Percentiles rank a stretch among this genome's conserved stretches.
These are phyloP conservation scores for Phytopythium vexans DNA, from an alignment of 352 stramenopile genomes.

Conservation along the genomic window DNA sequence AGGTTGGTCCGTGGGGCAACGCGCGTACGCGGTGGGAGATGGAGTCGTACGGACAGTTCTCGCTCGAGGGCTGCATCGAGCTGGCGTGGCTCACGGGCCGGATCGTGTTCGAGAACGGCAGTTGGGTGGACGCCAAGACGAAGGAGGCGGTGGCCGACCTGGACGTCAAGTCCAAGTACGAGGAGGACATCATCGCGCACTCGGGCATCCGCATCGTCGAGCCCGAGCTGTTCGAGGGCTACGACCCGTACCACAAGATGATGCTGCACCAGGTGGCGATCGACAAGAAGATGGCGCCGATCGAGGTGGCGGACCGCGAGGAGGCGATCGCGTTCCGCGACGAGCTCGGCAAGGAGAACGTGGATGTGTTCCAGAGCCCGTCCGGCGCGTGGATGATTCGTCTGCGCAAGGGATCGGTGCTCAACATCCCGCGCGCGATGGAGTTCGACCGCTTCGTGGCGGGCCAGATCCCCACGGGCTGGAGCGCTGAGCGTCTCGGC, in stretches of 20 bases:
- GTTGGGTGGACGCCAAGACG: constrained; percentile 82
- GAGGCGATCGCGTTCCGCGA: constrained; percentile 80
- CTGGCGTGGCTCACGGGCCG: constrained; percentile 82
- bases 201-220: constrained; percentile 84
- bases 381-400: constrained; percentile 83
- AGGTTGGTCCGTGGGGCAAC: constrained; percentile 86
- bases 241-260: constrained; percentile 87
- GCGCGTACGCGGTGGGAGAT: constrained; percentile 88
- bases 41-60: constrained; percentile 88
- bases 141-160: constrained; percentile 74
- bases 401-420: constrained; percentile 71
- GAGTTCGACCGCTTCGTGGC: constrained; percentile 84
- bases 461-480: constrained; percentile 87
- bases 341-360: constrained; percentile 77
- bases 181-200: constrained; percentile 77
- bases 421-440: constrained; percentile 80
- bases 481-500: constrained; percentile 78
- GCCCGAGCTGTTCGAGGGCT: constrained; percentile 83
- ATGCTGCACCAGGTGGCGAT: constrained; percentile 85
- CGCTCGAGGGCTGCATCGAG: constrained; percentile 86
- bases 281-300: constrained; percentile 87
- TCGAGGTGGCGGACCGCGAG: constrained; percentile 80
- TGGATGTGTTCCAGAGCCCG: constrained; percentile 75
- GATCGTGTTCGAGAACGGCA: constrained; percentile 79
- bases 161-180: constrained; percentile 80